Conservation (phyloP, 2,329 filamentous ascomycete species). For the Phialemoniopsis sp. region DNA sequence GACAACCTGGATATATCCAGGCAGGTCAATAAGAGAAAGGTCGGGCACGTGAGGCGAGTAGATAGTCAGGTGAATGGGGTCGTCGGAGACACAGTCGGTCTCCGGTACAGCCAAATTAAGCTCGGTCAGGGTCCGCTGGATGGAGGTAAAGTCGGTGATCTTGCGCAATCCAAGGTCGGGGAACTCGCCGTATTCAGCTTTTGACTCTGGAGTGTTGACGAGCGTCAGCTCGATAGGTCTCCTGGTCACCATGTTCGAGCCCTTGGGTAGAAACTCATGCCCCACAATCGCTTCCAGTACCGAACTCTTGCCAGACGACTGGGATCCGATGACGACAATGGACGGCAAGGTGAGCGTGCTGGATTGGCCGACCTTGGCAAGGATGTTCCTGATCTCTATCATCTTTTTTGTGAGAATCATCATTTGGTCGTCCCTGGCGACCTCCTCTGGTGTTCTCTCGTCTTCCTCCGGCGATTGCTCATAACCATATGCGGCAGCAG, state of each 20-base stretch:
- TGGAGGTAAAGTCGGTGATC: slow-evolving; percentile 85
- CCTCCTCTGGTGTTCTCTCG: slow-evolving; percentile 55
- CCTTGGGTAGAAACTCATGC: slow-evolving; percentile 95
- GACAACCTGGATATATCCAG: slow-evolving; percentile 95
- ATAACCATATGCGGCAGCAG: slow-evolving; percentile 75
- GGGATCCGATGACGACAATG: slow-evolving; percentile 98
- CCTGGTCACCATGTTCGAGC: slow-evolving; percentile 97
- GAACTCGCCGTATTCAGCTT: slow-evolving; percentile 92
- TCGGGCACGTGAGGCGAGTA: slow-evolving; percentile 95
- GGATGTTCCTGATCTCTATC: slow-evolving; percentile 94
- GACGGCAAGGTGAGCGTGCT: slow-evolving; percentile 85
- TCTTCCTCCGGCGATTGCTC: slow-evolving; percentile 65
- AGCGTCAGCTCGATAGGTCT: slow-evolving; percentile 94
- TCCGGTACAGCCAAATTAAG: slow-evolving; percentile 91
- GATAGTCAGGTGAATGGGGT: slow-evolving; percentile 92
- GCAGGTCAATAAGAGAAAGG: slow-evolving; percentile 90
- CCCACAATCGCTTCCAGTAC: slow-evolving; percentile 96
- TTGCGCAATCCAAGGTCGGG: slow-evolving; percentile 85
- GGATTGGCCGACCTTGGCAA: slow-evolving; percentile 89
- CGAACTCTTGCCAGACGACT: slow-evolving; percentile 97
- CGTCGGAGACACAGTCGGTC: slow-evolving; percentile 88
- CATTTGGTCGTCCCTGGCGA: slow-evolving; percentile 93
- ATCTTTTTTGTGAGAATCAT: slow-evolving; percentile 99
- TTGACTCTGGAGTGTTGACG: slow-evolving; percentile 86
- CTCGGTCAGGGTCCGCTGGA: slow-evolving; percentile 91